Evolutionary conservation across 78 protist genomes (phyloP), one percentile per base, ranked within the genome.

Genomic region (Isochrysis galbana): DNA sequence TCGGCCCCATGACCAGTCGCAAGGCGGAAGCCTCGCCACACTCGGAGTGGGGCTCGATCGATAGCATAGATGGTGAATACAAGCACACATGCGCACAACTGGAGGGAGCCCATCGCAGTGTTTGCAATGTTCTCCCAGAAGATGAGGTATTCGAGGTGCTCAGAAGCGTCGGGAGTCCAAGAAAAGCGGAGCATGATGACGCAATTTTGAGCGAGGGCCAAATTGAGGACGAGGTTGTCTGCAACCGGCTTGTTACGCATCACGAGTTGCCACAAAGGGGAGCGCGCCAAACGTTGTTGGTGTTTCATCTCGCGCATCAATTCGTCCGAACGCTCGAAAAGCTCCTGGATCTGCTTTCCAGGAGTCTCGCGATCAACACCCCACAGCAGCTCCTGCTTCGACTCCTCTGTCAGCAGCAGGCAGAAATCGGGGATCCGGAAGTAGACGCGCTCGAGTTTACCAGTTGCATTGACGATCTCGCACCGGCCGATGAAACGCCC

Each of bases 381-480:
- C 47, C 46, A 77, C 46, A 77, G 84, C 47, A 77, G 44, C 84
- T 19, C 32, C 1, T 39, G 29, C 47, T 39, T 36, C n/a, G 17
- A 22, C 46, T 36, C 84, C n/a, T 14, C 29, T 17, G 47, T 77
- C n/a, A 77, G 84, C 47, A 5, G 47, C 21, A 3, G 45, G 84
- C 84, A 77, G 4, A 39, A 77, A 17, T 2, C 84, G 44, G 84
- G 84, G 29, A 77, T 10, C 32, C 84, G 46, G n/a, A 77, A 77
- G n/a, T 77, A 39, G 84, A 77, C 84, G 32, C 84, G 84, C 84
- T 77, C 84, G 32, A 77, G 47, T 46, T 39, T 1, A 14, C 84
- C 84, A 4, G n/a, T 3, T 2, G 44, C 47, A 29, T 39, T 39
- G 32, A 77, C 84, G 32, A 77, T 39, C 84, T 77, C 84, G 80